A percentile compares a stretch with the other conserved stretches of the same genome.
Evolutionary conservation across 768 basidiomycete species (phyloP).

Genomic region (Kwoniella bestiolae): DNA sequence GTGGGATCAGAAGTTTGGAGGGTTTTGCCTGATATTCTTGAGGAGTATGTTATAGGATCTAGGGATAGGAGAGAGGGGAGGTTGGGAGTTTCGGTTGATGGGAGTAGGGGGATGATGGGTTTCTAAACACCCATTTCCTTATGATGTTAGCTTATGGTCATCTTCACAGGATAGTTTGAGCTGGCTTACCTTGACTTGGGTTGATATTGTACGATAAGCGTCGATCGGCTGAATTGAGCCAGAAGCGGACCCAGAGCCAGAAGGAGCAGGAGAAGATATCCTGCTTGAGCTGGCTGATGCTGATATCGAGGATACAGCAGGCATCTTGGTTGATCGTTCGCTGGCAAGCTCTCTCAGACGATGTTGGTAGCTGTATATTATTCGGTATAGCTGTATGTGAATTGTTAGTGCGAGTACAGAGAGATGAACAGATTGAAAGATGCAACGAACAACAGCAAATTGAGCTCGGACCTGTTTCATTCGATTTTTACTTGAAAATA

Average conservation of each 20-base stretch:
- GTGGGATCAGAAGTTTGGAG: constrained; percentile 26
- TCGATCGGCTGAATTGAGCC: constrained; percentile 12
- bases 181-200: constrained; percentile 26
- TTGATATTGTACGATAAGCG: constrained; percentile 21
- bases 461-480: not conserved
- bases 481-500: not conserved
- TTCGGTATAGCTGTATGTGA: too few relatives aligned
- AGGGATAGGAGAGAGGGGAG: constrained; percentile 36
- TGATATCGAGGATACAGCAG: not conserved
- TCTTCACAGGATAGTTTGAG: not conserved
- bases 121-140: constrained; percentile 28
- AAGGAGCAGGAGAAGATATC: constrained; percentile 13
- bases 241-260: not conserved
- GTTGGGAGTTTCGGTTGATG: constrained; percentile 21
- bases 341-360: too few relatives aligned
- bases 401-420: too few relatives aligned
- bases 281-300: constrained; percentile 12
- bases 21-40: constrained; percentile 43
- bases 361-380: too few relatives aligned
- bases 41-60: constrained; percentile 33
- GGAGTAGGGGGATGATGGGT: constrained; percentile 38
- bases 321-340: not conserved
- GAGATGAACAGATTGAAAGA: too few relatives aligned
- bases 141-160: not conserved
- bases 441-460: too few relatives aligned